Evolutionary conservation across 1,284 basidiomycete genomes (phyloP).

Genomic region (Wallemia hederae): DNA sequence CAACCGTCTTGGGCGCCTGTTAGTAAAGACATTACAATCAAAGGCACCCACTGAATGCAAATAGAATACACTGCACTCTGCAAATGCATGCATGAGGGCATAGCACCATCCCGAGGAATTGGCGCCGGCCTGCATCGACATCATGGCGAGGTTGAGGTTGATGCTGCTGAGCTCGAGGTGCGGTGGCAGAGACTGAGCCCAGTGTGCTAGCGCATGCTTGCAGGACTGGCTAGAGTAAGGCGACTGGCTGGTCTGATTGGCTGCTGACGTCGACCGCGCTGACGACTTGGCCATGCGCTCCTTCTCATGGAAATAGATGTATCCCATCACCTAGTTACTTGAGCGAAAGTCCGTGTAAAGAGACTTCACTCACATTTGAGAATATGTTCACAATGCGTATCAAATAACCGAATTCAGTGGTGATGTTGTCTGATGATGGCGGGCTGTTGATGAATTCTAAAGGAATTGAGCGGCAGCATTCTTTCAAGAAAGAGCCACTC

Average conservation of each 20-base stretch:
- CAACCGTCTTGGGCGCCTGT: not conserved
- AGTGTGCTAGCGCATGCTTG: slow-evolving; percentile 11
- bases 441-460: not conserved
- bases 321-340: not conserved
- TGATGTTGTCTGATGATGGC: not conserved
- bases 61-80: slow-evolving; percentile 21
- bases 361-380: not conserved
- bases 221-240: not conserved
- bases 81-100: slow-evolving; percentile 20
- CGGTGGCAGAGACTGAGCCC: slow-evolving; percentile 17
- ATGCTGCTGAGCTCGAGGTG: slow-evolving; percentile 18
- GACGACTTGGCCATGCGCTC: not conserved
- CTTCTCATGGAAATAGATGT: not conserved
- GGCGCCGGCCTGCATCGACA: slow-evolving; percentile 13
- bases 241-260: not conserved
- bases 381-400: slow-evolving; percentile 14
- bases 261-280: not conserved
- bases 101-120: slow-evolving; percentile 17
- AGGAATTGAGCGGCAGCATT: not conserved
- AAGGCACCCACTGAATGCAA: slow-evolving; percentile 13
- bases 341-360: not conserved
- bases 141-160: slow-evolving; percentile 15
- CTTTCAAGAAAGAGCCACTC: not conserved
- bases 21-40: not conserved
- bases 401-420: slow-evolving; percentile 15